Base-by-base conservation (phyloP, 176 grass and related monocot genomes). In the Carex myosuroides region DNA sequence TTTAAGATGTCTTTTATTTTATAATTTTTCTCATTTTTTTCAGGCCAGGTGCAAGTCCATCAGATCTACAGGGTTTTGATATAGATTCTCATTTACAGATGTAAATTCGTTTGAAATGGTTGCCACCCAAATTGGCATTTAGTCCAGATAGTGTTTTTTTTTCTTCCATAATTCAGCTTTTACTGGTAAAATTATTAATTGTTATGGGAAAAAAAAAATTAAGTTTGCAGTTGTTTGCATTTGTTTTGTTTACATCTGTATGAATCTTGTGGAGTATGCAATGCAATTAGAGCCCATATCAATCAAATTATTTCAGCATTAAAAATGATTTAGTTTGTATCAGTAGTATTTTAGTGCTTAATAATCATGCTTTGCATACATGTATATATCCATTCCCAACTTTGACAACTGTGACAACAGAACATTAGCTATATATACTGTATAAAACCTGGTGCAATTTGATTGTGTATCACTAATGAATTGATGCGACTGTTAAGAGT, bases 61-160 rank as follows among this genome's bases (percentile, higher is more conserved):
- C 93, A 63, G 96, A 99, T 87, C 91, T 90, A n/a, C 33, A 65
- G 29, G 89, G 96, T 67, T 99, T 99, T 50, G 90, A 99, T 81
- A 87, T 95, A 12, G 88, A 94, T 69, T 88, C 84, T 78, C 91
- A 95, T 86, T 79, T 99, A 60, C 65, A 86, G 33, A 84, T 90
- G 44, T 95, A 89, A 91, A 60, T 16, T 30, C 17, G 20, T 12
- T 82, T 29, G 57, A 64, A 26, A 41, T 82, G 39, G n/a, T 29
- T 54, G 37, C 39, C 37, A 4, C 33, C 80, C 39, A 29, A 64
- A 64, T 60, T 79, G 20, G 17, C 37, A 64, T 21, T 46, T 24
- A 79, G 56, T 62, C 35, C 32, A 52, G 50, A 46, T 66, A n/a
- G 41, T 65, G 21, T 3, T 29, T 67, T 16, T 46, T 61, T 26